Conservation (phyloP, 805 yeast species). For the Candida ortonii region DNA sequence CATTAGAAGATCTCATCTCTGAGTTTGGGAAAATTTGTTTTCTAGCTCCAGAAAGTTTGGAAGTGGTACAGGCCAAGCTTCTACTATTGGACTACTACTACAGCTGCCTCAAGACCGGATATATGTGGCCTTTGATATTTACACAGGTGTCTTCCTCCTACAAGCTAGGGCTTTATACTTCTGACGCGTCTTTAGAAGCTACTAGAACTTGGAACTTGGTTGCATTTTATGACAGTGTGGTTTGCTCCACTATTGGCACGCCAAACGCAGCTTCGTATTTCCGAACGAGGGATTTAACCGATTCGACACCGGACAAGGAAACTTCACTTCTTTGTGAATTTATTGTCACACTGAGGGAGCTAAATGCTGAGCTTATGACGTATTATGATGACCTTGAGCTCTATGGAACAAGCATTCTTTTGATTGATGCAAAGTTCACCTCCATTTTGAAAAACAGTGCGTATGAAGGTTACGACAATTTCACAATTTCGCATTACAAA, state of each 20-base stretch:
- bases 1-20: no score
- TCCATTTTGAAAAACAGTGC: no score
- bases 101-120: not conserved
- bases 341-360: no score
- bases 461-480: no score
- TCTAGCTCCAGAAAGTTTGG: not conserved
- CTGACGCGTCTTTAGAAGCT: no score
- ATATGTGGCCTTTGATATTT: constrained; percentile 1
- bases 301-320: no score
- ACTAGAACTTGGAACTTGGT: constrained; percentile 9
- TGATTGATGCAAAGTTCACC: no score
- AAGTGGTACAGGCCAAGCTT: not conserved
- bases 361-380: no score
- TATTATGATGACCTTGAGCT: no score
- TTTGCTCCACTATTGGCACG: constrained; percentile 7
- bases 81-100: not conserved
- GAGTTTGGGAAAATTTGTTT: not conserved
- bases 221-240: constrained; percentile 6
- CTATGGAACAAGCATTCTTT: no score
- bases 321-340: no score
- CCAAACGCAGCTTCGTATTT: constrained; percentile 7
- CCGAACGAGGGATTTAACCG: no score
- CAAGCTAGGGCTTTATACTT: not conserved
- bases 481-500: constrained; percentile 2
- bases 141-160: not conserved